Conservation (phyloP, 2,329 filamentous ascomycete genomes). For the Dothistroma septosporum region DNA sequence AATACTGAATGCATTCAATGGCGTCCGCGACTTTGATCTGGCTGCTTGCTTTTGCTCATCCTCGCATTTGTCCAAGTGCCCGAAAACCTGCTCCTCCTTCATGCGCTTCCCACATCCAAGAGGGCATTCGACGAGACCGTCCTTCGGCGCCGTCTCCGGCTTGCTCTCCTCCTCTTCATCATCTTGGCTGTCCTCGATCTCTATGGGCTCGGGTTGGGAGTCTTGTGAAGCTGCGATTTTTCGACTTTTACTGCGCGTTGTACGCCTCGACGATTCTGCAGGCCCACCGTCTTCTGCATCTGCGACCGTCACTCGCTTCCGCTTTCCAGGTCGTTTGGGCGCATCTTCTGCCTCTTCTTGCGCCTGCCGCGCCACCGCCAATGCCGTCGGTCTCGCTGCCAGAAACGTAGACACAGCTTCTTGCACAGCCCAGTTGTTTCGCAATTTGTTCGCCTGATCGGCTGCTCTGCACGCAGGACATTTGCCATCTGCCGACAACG, state of each 20-base stretch:
- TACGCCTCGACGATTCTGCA: slow-evolving; percentile 26
- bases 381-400: slow-evolving; percentile 56
- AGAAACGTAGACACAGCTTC: slow-evolving; percentile 79
- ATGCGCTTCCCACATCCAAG: slow-evolving; percentile 71
- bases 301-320: slow-evolving; percentile 43
- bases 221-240: slow-evolving; percentile 30
- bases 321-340: slow-evolving; percentile 43
- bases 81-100: slow-evolving; percentile 72
- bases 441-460: slow-evolving; percentile 79
- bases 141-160: slow-evolving; percentile 47
- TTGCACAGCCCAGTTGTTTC: slow-evolving; percentile 78
- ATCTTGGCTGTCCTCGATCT: slow-evolving; percentile 39
- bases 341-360: slow-evolving; percentile 22
- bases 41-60: slow-evolving; percentile 34
- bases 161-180: slow-evolving; percentile 38
- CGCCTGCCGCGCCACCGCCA: slow-evolving; percentile 57
- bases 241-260: slow-evolving; percentile 38
- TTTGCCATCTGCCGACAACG: slow-evolving; percentile 74
- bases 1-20: slow-evolving; percentile 13
- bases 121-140: slow-evolving; percentile 78
- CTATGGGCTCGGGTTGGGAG: slow-evolving; percentile 29
- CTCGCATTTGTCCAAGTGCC: slow-evolving; percentile 71
- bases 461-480: slow-evolving; percentile 77
- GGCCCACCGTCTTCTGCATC: slow-evolving; percentile 32
- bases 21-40: slow-evolving; percentile 22